Evolutionary conservation across 2,329 filamentous ascomycete genomes (phyloP), one percentile per base, ranked within the genome.

Genomic region (Sclerotinia spermophila): DNA sequence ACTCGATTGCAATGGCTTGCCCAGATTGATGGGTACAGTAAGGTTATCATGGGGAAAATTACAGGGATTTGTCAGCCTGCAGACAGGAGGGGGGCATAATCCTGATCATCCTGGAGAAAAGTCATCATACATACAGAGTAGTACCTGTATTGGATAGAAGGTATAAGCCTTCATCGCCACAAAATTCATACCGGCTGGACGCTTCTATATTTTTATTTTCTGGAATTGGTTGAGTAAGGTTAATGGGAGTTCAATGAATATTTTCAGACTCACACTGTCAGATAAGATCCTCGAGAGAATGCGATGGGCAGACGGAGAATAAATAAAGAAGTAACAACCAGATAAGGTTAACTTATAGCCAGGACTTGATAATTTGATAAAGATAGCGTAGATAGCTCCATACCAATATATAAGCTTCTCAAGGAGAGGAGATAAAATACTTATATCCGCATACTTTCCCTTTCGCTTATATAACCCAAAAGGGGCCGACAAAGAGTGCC

Each of bases 41-140:
- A n/a, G n/a, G n/a, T n/a, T n/a, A 33, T 5, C 40, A 24, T n/a
- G 42, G 42, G 30, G 19, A 62, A 62, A 62, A 35, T 35, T 35
- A 24, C 60, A 17, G 42, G 60, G 60, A 35, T 64, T 64, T 64
- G 60, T 64, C 60, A 64, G 21, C 42, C 17, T 64, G 27, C 42
- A 62, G 60, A n/a, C 15, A 35, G 19, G 17, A 11, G 21, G 30
- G 6, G 21, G 30, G 6, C 33, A 35, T 30, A 38, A 42, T 38
- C 8, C 15, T 30, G 24, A 17, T 8, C 7, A 24, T 35, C 27
- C 11, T 33, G 60, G 17, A 21, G 40, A 21, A 44, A 44, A 21
- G 55, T 30, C 7, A 21, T 56, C 17, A 2, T 33, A n/a, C n/a
- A n/a, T n/a, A n/a, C n/a, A n/a, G n/a, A n/a, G n/a, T n/a, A n/a